phyloP scores from a whole-genome alignment of 2,329 filamentous ascomycete species.

The Aspergillus eucalypticola region DNA sequence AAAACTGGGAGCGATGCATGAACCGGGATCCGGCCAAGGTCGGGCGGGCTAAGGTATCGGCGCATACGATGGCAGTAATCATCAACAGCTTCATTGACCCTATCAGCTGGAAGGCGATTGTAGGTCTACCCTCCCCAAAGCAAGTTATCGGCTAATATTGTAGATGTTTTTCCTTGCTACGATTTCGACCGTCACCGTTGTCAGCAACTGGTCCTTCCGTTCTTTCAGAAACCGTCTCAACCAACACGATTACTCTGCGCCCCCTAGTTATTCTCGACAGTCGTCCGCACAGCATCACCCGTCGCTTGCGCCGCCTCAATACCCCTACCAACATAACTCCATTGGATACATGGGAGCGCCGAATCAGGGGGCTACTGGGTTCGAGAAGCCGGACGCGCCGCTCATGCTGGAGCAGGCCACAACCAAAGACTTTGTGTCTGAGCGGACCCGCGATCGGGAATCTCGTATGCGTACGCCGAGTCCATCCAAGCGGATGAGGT shows the following conservation, averaged over 20 bases:
- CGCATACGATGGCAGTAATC: slow-evolving; percentile 85
- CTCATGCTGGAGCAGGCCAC: slow-evolving; percentile 35
- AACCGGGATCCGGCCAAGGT: slow-evolving; percentile 75
- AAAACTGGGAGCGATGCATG: slow-evolving; percentile 86
- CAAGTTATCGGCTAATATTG: slow-evolving; percentile 17
- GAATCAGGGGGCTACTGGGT: slow-evolving; percentile 16
- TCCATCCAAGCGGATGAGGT: slow-evolving; percentile 32
- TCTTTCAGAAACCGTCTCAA: slow-evolving; percentile 47
- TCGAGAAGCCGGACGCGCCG: slow-evolving; percentile 30
- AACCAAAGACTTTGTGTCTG: slow-evolving; percentile 33
- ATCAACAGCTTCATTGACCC: slow-evolving; percentile 91
- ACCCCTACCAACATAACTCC: slow-evolving; percentile 30
- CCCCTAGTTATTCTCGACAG: slow-evolving; percentile 27
- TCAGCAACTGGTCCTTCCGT: slow-evolving; percentile 62
- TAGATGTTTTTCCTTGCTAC: slow-evolving; percentile 42
- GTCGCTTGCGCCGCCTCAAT: slow-evolving; percentile 24
- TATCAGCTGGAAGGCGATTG: slow-evolving; percentile 81
- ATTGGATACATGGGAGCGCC: slow-evolving; percentile 27
- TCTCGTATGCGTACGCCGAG: slow-evolving; percentile 40
- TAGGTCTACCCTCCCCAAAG: slow-evolving; percentile 37
- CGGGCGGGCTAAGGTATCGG: slow-evolving; percentile 76
- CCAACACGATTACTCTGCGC: slow-evolving; percentile 31
- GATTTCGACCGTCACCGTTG: slow-evolving; percentile 53
- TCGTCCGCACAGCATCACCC: slow-evolving; percentile 23
- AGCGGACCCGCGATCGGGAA: slow-evolving; percentile 33